A percentile compares a stretch with the other conserved stretches of the same genome.
phyloP scores from a whole-genome alignment of 2,329 filamentous ascomycete genomes.

The Teratosphaeria viscida region DNA sequence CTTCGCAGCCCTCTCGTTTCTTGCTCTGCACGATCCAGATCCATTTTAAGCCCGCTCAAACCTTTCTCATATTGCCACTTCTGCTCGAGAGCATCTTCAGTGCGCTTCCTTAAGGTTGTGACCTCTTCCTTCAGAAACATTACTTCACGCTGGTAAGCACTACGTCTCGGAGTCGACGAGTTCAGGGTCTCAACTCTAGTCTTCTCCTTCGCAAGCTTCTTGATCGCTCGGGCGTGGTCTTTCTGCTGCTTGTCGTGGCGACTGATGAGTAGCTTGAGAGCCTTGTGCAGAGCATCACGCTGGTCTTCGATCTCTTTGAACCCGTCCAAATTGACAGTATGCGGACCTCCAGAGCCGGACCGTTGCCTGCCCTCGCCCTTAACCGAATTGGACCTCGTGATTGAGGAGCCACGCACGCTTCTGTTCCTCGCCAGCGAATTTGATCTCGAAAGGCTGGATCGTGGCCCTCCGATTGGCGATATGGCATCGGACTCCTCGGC shows the following conservation, averaged over 20 bases:
- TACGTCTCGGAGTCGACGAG: conserved; percentile 58
- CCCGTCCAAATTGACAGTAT: conserved; percentile 48
- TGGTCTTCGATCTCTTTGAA: conserved; percentile 91
- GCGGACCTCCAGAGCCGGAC: conserved; percentile 32
- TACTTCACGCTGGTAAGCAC: conserved; percentile 78
- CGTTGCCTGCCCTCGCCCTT: conserved; percentile 31
- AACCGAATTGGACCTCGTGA: conserved; percentile 25
- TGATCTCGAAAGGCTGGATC: conserved; percentile 35
- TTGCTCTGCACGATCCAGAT: conserved; percentile 87
- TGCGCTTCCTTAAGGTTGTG: conserved; percentile 68
- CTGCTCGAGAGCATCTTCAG: conserved; percentile 87
- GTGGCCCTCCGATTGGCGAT: conserved; percentile 14
- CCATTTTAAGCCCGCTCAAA: conserved; percentile 81
- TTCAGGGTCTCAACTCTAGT: conserved; percentile 35
- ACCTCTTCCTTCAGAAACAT: conserved; percentile 72
- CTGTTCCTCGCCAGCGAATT: conserved; percentile 50
- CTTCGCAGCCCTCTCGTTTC: conserved; percentile 76
- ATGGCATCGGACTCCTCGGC: conserved; percentile 44
- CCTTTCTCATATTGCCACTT: conserved; percentile 96
- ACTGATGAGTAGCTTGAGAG: conserved; percentile 73
- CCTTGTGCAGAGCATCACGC: conserved; percentile 80
- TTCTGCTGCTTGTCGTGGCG: conserved; percentile 76
- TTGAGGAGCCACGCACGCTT: conserved; percentile 22
- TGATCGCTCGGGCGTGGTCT: conserved; percentile 73
- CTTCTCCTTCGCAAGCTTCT: conserved; percentile 65